Conservation (phyloP, 805 yeast genomes). For the Saturnispora diversa region DNA sequence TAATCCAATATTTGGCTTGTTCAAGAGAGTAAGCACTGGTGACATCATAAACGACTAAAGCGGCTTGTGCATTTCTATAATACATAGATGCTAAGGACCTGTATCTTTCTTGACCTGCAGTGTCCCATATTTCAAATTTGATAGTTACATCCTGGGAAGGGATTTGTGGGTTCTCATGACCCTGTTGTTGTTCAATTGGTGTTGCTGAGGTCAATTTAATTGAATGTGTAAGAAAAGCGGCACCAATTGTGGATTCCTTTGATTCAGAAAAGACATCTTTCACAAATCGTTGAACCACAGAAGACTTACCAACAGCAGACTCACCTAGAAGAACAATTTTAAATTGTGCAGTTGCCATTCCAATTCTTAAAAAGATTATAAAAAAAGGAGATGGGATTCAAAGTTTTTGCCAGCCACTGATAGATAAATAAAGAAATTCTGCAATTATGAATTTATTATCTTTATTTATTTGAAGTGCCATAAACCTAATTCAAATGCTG, state of each 20-base stretch:
- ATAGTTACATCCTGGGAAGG: conserved; percentile 23
- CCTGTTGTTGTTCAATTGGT: neutral
- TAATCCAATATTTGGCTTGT: conserved; percentile 70
- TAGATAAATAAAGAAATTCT: no score
- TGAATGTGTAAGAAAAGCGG: conserved; percentile 70
- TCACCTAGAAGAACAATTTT: conserved; percentile 53
- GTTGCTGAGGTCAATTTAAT: conserved; percentile 46
- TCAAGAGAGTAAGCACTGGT: conserved; percentile 59
- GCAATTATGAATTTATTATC: no score
- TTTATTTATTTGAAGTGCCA: no score
- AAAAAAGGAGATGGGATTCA: no score
- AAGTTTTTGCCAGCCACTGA: no score
- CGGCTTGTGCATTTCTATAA: conserved; percentile 73
- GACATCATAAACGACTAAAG: conserved; percentile 70
- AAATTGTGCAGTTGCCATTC: conserved; percentile 32
- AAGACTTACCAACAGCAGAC: conserved; percentile 63
- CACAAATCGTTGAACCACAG: conserved; percentile 61
- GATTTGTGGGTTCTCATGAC: neutral
- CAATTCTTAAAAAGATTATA: no score
- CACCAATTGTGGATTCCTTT: conserved; percentile 78
- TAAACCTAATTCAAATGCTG: no score
- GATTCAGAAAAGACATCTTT: conserved; percentile 65
- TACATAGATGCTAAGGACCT: conserved; percentile 77
- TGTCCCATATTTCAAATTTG: conserved; percentile 76
- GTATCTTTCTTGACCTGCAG: conserved; percentile 66